Evolutionary conservation across 192 early-diverging fungal species (phyloP).

Genomic region (Endogone sp.): DNA sequence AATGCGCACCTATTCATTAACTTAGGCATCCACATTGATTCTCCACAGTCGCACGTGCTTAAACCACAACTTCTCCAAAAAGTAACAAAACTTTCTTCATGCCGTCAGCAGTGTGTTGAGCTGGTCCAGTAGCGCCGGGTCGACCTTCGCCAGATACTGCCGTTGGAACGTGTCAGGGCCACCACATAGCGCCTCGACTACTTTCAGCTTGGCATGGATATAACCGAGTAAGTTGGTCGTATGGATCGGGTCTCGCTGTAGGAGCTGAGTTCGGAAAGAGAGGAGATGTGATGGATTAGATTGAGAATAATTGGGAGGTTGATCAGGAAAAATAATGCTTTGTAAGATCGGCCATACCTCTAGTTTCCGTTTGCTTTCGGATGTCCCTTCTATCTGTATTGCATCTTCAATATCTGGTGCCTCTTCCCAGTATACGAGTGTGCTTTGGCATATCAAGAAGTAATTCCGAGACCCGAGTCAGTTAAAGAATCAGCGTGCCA

Average conservation of each 20-base stretch:
- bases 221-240: constrained; percentile 47
- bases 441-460: constrained; percentile 13
- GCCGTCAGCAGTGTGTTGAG: constrained; percentile 16
- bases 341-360: constrained; percentile 16
- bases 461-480: background rate
- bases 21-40: too few relatives aligned
- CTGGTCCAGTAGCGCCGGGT: constrained; percentile 35
- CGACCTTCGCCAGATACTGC: constrained; percentile 38
- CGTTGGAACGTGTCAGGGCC: constrained; percentile 33
- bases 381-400: constrained; percentile 37
- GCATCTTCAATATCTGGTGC: constrained; percentile 39
- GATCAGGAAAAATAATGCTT: background rate
- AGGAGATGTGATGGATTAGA: background rate
- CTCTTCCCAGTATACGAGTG: constrained; percentile 51
- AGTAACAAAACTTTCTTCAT: too few relatives aligned
- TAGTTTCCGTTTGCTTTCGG: constrained; percentile 46
- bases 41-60: too few relatives aligned
- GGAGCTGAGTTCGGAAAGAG: constrained; percentile 22
- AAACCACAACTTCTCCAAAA: too few relatives aligned
- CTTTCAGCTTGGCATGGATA: constrained; percentile 45
- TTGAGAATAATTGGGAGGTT: background rate
- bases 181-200: constrained; percentile 48
- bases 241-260: constrained; percentile 55
- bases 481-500: too few relatives aligned
- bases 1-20: too few relatives aligned